Evolutionary conservation across 106 monocot genomes (phyloP).

Genomic region (Hemerocallis citrina): DNA sequence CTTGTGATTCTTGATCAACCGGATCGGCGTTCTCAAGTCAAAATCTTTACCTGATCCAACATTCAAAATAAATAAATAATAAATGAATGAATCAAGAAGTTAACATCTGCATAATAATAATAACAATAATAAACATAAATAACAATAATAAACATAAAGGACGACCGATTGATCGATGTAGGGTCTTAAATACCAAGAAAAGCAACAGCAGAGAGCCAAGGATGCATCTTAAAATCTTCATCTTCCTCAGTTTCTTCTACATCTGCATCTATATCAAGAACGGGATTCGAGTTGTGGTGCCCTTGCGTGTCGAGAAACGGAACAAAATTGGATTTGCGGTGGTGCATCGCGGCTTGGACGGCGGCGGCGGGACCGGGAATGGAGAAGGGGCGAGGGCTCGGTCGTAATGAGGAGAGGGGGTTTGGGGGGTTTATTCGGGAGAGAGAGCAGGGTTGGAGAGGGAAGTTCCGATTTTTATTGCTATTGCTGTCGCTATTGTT

Average conservation of each 20-base stretch:
- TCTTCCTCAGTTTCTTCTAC: slow-evolving; percentile 22
- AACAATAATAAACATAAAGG: background rate
- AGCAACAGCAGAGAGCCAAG: slow-evolving; percentile 50
- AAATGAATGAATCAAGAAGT: too few species aligned
- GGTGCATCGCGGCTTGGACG: slow-evolving; percentile 49
- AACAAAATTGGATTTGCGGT: slow-evolving; percentile 7
- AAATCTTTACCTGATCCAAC: slow-evolving; percentile 5
- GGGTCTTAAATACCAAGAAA: slow-evolving; percentile 31
- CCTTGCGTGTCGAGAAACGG: background rate
- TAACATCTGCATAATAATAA: too few species aligned
- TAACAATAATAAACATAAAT: slow-evolving; percentile 2
- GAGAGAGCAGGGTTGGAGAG: slow-evolving; percentile 29
- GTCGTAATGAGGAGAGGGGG: background rate
- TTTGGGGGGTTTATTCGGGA: background rate
- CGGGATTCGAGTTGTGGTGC: background rate
- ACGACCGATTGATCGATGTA: background rate
- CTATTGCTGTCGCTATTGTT: background rate
- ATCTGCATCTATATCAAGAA: background rate
- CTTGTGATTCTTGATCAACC: slow-evolving; percentile 24
- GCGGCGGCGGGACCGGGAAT: slow-evolving; percentile 73
- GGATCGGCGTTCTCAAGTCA: slow-evolving; percentile 7
- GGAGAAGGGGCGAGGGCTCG: slow-evolving; percentile 1
- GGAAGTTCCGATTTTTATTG: slow-evolving; percentile 16
- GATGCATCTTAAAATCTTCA: slow-evolving; percentile 43
- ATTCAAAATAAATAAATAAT: background rate